Percentiles rank a stretch among this genome's conserved stretches.
These are phyloP conservation scores for Neonectria faginata DNA, from an alignment of 2,329 filamentous ascomycete genomes.

Conservation along the genomic window DNA sequence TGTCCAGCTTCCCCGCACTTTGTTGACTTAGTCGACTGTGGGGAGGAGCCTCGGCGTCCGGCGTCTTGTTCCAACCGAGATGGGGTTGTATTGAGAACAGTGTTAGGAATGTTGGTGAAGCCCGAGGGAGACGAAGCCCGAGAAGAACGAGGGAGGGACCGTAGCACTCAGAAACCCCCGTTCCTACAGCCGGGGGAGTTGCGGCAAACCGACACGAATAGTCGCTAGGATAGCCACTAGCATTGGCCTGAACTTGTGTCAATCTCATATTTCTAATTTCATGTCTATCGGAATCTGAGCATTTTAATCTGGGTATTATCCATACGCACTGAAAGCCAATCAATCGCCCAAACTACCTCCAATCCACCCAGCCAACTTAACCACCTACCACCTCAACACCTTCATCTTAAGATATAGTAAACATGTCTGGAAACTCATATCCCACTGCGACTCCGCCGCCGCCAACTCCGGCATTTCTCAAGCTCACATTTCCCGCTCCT, in stretches of 20 bases:
- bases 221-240: too few relatives aligned
- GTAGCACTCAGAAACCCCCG: neutral
- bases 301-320: neutral
- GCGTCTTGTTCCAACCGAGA: slow-evolving; percentile 5
- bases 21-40: neutral
- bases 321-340: neutral
- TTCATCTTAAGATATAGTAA: neutral
- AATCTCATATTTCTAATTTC: neutral
- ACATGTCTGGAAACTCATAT: slow-evolving; percentile 18
- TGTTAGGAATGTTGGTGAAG: neutral
- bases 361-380: neutral
- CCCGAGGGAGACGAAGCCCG: slow-evolving; percentile 14
- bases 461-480: slow-evolving; percentile 30
- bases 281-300: neutral
- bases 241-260: neutral
- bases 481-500: slow-evolving; percentile 58
- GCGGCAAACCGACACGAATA: slow-evolving; percentile 6
- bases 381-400: neutral
- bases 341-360: neutral
- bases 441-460: slow-evolving; percentile 30
- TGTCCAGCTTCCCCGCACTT: slow-evolving; percentile 28
- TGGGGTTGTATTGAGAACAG: neutral
- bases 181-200: slow-evolving; percentile 8
- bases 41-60: slow-evolving; percentile 19
- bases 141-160: neutral